Conservation (phyloP, 805 yeast genomes). For the Nakazawaea wickerhamii region DNA sequence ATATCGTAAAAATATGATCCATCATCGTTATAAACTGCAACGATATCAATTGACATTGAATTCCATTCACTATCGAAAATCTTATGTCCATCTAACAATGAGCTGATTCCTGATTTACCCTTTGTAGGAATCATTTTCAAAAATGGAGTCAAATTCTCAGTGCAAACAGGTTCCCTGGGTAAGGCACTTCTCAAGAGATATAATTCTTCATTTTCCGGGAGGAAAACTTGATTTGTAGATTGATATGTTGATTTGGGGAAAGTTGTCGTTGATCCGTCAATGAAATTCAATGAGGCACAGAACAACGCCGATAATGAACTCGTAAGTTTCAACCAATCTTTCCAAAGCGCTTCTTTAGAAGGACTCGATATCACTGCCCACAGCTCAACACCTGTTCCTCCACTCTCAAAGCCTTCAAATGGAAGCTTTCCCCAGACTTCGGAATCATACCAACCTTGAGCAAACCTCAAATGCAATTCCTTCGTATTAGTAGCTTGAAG, state of each 20-base stretch:
- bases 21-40: conserved; percentile 42
- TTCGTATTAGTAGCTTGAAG: conserved; percentile 59
- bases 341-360: conserved; percentile 46
- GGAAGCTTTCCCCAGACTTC: conserved; percentile 85
- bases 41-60: conserved; percentile 80
- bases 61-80: conserved; percentile 93
- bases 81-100: conserved; percentile 84
- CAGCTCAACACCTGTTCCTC: conserved; percentile 94
- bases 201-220: conserved; percentile 32
- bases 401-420: conserved; percentile 60
- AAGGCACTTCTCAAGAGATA: conserved; percentile 76
- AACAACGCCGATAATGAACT: conserved; percentile 84
- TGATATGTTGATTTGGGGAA: conserved; percentile 44
- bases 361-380: conserved; percentile 81
- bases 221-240: conserved; percentile 21
- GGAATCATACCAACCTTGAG: conserved; percentile 95
- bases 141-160: conserved; percentile 94
- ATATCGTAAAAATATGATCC: conserved; percentile 33
- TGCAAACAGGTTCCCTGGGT: conserved; percentile 93
- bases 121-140: conserved; percentile 85
- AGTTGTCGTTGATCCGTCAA: conserved; percentile 75
- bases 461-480: conserved; percentile 78
- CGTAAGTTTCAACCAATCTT: conserved; percentile 65
- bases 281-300: conserved; percentile 90
- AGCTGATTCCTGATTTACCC: conserved; percentile 83